Conservation (phyloP, 1,139 yeast genomes). For the Candida buenavistaensis region DNA sequence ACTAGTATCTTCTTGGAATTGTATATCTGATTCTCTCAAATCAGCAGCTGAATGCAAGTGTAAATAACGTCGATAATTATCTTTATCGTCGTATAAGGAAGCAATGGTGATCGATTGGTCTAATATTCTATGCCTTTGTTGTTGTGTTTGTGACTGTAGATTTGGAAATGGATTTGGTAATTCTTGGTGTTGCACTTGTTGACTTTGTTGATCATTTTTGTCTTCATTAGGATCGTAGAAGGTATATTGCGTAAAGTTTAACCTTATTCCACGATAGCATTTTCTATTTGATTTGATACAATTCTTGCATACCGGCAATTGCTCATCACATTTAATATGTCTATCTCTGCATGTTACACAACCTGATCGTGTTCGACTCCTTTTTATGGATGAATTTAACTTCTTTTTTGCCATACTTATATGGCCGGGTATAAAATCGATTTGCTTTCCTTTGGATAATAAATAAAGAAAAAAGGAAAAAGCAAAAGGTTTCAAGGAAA, state of each 20-base stretch:
- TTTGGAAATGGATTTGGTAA: neutral
- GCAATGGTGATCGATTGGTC: slow-evolving; percentile 48
- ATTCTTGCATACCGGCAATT: slow-evolving; percentile 45
- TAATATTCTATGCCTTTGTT: slow-evolving; percentile 21
- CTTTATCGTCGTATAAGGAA: slow-evolving; percentile 33
- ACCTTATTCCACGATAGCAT: slow-evolving; percentile 46
- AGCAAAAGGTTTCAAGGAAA: too few relatives aligned
- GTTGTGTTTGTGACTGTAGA: neutral
- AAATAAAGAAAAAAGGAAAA: too few relatives aligned
- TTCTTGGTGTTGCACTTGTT: neutral
- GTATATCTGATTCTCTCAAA: slow-evolving; percentile 32
- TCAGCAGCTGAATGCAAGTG: slow-evolving; percentile 33
- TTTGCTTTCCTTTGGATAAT: too few relatives aligned
- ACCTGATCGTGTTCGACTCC: slow-evolving; percentile 45
- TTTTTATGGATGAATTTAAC: slow-evolving; percentile 20
- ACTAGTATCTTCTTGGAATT: slow-evolving; percentile 29
- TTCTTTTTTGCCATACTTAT: slow-evolving; percentile 18
- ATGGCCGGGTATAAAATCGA: neutral
- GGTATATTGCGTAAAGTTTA: slow-evolving; percentile 46
- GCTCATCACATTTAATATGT: slow-evolving; percentile 52
- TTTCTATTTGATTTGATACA: slow-evolving; percentile 44
- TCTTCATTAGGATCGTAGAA: slow-evolving; percentile 36
- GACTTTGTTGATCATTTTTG: neutral
- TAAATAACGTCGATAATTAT: slow-evolving; percentile 35
- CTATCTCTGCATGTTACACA: slow-evolving; percentile 50